Conservation (phyloP, 2,329 filamentous ascomycete species). For the Trichoderma pleuroti region DNA sequence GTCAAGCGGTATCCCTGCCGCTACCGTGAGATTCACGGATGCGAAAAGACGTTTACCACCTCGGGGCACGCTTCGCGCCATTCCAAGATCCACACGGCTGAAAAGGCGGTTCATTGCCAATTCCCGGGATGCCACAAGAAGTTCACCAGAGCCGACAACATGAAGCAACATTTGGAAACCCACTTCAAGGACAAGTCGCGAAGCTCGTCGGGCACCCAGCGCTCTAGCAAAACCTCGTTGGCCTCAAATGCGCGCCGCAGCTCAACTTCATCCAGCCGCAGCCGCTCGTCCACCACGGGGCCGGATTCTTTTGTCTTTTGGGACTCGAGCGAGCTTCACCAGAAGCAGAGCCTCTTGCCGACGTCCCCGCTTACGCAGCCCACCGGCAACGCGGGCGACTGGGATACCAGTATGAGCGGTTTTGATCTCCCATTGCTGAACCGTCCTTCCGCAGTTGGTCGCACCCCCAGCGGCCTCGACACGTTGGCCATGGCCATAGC, state of each 20-base stretch:
- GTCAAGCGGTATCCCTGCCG: conserved; percentile 72
- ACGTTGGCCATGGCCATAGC: conserved; percentile 53
- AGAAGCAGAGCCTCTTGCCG: conserved; percentile 37
- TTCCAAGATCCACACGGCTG: conserved; percentile 78
- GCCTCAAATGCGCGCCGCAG: conserved; percentile 32
- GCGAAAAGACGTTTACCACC: conserved; percentile 77
- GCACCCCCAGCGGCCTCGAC: conserved; percentile 52
- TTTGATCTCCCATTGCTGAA: conserved; percentile 44
- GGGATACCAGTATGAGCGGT: conserved; percentile 48
- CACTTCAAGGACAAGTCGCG: conserved; percentile 64
- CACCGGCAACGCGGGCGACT: conserved; percentile 33
- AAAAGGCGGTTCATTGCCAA: conserved; percentile 69
- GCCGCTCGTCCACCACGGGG: conserved; percentile 29
- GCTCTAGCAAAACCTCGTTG: conserved; percentile 33
- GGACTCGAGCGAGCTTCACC: conserved; percentile 38
- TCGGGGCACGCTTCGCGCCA: conserved; percentile 82
- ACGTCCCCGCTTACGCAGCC: conserved; percentile 30
- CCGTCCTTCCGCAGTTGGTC: conserved; percentile 38
- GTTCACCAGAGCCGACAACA: conserved; percentile 80
- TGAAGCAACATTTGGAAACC: conserved; percentile 80
- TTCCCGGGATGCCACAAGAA: conserved; percentile 71
- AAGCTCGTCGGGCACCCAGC: conserved; percentile 36
- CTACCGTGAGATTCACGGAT: conserved; percentile 66
- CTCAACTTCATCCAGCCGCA: conserved; percentile 32
- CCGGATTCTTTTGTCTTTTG: conserved; percentile 32